Conservation (phyloP, 2,329 filamentous ascomycete species). For the Macrophomina tecta region DNA sequence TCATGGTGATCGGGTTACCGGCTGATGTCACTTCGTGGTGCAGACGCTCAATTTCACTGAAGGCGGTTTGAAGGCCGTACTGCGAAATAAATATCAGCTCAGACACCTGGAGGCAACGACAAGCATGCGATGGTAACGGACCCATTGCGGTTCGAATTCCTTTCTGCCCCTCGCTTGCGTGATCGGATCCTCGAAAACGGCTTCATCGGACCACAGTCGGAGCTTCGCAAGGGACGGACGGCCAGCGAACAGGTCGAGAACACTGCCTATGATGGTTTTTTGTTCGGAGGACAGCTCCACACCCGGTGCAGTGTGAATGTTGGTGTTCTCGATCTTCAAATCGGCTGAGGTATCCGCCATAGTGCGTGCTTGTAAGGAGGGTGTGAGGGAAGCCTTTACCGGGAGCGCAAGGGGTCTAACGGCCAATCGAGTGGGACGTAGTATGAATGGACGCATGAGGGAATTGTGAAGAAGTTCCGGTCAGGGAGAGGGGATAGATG, state of each 20-base stretch:
- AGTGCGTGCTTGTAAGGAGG: constrained; percentile 30
- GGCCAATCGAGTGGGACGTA: neutral
- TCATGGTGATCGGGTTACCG: constrained; percentile 66
- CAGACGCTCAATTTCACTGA: constrained; percentile 63
- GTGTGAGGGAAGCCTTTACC: neutral
- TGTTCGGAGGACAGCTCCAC: constrained; percentile 58
- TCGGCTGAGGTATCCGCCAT: constrained; percentile 39
- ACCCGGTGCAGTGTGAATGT: constrained; percentile 59
- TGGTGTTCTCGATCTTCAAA: constrained; percentile 60
- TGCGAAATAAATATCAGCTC: constrained; percentile 8
- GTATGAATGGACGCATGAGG: constrained; percentile 1
- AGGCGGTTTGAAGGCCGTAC: constrained; percentile 66
- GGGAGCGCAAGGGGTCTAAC: neutral
- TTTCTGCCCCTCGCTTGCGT: constrained; percentile 63
- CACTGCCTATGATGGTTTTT: constrained; percentile 61
- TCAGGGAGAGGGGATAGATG: neutral
- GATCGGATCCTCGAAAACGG: constrained; percentile 64
- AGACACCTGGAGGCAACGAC: neutral
- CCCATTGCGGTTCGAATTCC: constrained; percentile 59
- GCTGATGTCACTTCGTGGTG: constrained; percentile 59
- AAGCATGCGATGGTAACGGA: constrained; percentile 18
- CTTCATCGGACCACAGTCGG: constrained; percentile 64
- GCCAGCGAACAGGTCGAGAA: constrained; percentile 69
- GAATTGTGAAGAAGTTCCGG: neutral
- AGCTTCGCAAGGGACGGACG: constrained; percentile 65